Percentiles rank a stretch among this genome's conserved stretches.
Conservation (phyloP, 2,329 filamentous ascomycete species). For the Epichloe baconii region DNA sequence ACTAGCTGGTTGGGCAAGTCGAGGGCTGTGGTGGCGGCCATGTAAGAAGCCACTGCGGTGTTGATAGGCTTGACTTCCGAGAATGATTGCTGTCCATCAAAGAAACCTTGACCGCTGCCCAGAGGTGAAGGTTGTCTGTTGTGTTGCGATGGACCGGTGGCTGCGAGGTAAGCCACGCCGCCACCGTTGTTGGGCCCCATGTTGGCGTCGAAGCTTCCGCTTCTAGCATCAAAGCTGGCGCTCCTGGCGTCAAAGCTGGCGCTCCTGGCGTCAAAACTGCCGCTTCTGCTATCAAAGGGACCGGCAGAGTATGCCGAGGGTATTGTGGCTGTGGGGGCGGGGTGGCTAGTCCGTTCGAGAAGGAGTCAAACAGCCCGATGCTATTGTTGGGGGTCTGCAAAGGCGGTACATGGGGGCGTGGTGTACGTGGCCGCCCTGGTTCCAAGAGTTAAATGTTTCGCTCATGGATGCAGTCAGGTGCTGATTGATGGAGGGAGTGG, state of each 20-base stretch:
- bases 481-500: constrained; percentile 35
- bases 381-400: constrained; percentile 21
- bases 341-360: constrained; percentile 39
- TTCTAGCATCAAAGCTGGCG: constrained; percentile 27
- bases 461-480: constrained; percentile 42
- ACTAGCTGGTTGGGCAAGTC: constrained; percentile 21
- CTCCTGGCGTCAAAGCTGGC: constrained; percentile 4
- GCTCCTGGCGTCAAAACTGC: constrained; percentile 26
- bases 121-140: constrained; percentile 14
- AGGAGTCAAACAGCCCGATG: constrained; percentile 34
- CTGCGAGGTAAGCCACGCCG: constrained; percentile 19
- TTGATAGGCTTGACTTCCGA: constrained; percentile 23
- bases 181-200: constrained; percentile 17
- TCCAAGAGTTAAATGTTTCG: constrained; percentile 42
- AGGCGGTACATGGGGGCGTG: constrained; percentile 18
- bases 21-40: constrained; percentile 16
- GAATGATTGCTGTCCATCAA: constrained; percentile 19
- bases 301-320: constrained; percentile 30
- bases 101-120: constrained; percentile 18
- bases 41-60: constrained; percentile 18
- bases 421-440: constrained; percentile 14
- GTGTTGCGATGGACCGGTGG: constrained; percentile 13
- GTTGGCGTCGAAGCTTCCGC: constrained; percentile 19
- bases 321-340: constrained; percentile 41
- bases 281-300: constrained; percentile 8